Base-by-base conservation (phyloP, 2,329 filamentous ascomycete genomes). In the Chaetoscypha palmicola region DNA sequence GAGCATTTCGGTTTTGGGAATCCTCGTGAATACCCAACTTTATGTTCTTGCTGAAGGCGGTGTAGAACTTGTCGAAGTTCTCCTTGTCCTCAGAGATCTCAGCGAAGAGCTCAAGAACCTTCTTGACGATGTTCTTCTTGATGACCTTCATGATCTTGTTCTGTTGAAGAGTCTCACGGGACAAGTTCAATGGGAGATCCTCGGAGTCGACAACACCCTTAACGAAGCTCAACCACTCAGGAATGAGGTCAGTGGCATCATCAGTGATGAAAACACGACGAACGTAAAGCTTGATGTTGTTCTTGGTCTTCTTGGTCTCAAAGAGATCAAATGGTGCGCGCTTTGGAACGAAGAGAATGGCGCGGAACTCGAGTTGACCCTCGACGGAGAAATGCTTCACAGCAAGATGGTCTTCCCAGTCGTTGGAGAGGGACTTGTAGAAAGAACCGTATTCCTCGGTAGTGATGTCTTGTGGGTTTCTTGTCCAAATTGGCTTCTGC, bases 121-220 rank as follows among this genome's bases (percentile, higher is more conserved):
- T 98, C 90, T 97, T 98, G 79, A 98, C 90, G 57, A 98, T 95
- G 84, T 98, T 98, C 89, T 98, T 98, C 83, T 94, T 94, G 81
- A 97, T 97, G 71, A 97, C 92, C 86, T 97, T 97, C 92, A 97
- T 97, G 79, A 98, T 98, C 89, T 97, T 97, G 86, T 97, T 98
- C 80, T 97, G 92, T 76, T 98, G 92, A 39, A 98, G 88, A 47
- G 91, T 97, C 83, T 98, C 92, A 85, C 92, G 92, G 65, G 92
- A 97, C 76, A 98, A 73, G 83, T 98, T 98, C 70, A 98, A 86
- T 61, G 92, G 92, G 53, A 98, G 86, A 70, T 98, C 92, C 81
- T 98, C 92, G 64, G 92, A 98, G 76, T 98, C 92, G 69, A 98
- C 92, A 62, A 98, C 92, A 84, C 92, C 92, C 86, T 98, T 98